A percentile compares a stretch with the other conserved stretches of the same genome.
These are phyloP conservation scores for Fonsecaea multimorphosa DNA, from an alignment of 2,329 filamentous ascomycete genomes.

Conservation along the genomic window DNA sequence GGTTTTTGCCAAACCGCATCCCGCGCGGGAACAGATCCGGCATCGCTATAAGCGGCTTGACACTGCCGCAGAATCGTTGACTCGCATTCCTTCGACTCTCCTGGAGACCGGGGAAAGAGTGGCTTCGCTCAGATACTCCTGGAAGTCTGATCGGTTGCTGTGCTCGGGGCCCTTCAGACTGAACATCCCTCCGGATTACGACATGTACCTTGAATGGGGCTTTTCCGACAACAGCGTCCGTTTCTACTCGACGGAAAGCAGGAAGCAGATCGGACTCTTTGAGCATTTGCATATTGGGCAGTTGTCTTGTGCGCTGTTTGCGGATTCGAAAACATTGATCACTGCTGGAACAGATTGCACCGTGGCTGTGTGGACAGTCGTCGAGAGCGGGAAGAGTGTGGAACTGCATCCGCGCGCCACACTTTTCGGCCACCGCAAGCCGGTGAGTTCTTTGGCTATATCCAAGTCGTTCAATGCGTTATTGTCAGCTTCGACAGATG, in stretches of 20 bases:
- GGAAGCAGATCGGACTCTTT: conserved; percentile 83
- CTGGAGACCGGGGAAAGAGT: conserved; percentile 76
- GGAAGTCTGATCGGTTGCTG: conserved; percentile 80
- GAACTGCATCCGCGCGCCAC: conserved; percentile 80
- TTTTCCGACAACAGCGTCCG: conserved; percentile 91
- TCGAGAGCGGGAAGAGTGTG: conserved; percentile 68
- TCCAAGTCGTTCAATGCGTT: conserved; percentile 89
- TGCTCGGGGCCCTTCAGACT: conserved; percentile 83
- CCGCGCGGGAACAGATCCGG: conserved; percentile 71
- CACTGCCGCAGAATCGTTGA: conserved; percentile 75
- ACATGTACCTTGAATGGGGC: conserved; percentile 95
- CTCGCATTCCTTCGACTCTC: conserved; percentile 73
- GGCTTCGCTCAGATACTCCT: conserved; percentile 75
- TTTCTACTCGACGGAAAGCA: conserved; percentile 84
- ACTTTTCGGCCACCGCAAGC: conserved; percentile 86
- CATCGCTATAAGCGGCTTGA: conserved; percentile 75
- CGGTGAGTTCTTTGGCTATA: conserved; percentile 80
- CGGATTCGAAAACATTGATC: conserved; percentile 86
- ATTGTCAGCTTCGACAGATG: conserved; percentile 80
- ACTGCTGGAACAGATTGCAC: conserved; percentile 93
- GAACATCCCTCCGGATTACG: conserved; percentile 83
- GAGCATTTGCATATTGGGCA: conserved; percentile 94
- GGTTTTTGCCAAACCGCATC: conserved; percentile 83
- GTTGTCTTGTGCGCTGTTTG: conserved; percentile 80
- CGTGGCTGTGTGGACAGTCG: conserved; percentile 79